Percentiles rank a stretch among this genome's conserved stretches.
These are phyloP conservation scores for Voacanga thouarsii DNA, from an alignment of 257 asterid genomes.

Conservation along the genomic window DNA sequence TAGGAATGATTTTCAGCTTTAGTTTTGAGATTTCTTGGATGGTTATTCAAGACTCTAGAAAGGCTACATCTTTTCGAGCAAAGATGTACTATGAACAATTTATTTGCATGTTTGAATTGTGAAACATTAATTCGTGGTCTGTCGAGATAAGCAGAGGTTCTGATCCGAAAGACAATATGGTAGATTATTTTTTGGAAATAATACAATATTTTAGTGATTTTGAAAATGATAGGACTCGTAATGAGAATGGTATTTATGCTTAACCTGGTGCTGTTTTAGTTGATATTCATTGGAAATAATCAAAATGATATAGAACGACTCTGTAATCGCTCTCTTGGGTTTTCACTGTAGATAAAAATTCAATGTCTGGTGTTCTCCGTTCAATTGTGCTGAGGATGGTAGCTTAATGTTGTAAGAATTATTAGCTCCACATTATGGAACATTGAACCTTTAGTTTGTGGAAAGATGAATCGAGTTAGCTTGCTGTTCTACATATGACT, in stretches of 20 bases:
- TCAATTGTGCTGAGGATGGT: background rate
- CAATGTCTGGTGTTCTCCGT: background rate
- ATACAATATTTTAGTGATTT: too few relatives aligned
- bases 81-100: background rate
- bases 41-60: background rate
- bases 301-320: background rate
- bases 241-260: background rate
- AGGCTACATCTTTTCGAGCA: background rate
- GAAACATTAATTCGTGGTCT: background rate
- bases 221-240: background rate
- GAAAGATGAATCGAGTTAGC: background rate
- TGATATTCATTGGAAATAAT: background rate
- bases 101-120: background rate
- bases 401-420: background rate
- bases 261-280: background rate
- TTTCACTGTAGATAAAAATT: background rate
- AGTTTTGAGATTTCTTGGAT: background rate
- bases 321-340: background rate
- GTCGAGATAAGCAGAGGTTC: background rate
- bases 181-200: background rate
- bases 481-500: background rate
- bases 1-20: background rate
- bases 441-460: background rate
- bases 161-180: background rate
- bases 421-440: background rate